These are phyloP conservation scores for Pichia nakasei DNA, from an alignment of 805 yeast species.

Conservation along the genomic window DNA sequence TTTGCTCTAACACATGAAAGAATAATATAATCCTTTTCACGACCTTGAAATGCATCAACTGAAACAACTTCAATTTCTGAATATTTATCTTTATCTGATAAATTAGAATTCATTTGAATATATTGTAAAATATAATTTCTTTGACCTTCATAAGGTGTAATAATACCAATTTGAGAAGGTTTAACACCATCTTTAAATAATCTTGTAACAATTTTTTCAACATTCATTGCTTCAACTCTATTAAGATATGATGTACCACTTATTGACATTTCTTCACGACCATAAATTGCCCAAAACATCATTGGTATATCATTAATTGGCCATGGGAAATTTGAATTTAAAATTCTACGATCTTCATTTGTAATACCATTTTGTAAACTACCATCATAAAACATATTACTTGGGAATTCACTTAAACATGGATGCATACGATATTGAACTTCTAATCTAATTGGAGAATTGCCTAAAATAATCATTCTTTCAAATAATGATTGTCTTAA, in stretches of 20 bases:
- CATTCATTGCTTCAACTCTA: constrained; percentile 82
- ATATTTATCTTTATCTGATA: constrained; percentile 53
- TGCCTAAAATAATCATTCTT: constrained; percentile 72
- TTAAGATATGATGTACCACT: constrained; percentile 77
- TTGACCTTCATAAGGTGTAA: constrained; percentile 94
- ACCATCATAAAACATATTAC: constrained; percentile 90
- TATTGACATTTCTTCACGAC: constrained; percentile 79
- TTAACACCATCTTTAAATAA: constrained; percentile 68
- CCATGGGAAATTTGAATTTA: constrained; percentile 74
- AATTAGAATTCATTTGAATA: constrained; percentile 62
- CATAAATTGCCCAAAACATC: constrained; percentile 92
- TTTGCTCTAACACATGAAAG: constrained; percentile 58
- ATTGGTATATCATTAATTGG: constrained; percentile 77
- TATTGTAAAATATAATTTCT: constrained; percentile 72
- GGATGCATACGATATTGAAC: constrained; percentile 97
- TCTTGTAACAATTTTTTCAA: constrained; percentile 67
- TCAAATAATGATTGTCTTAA: constrained; percentile 81
- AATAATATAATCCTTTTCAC: constrained; percentile 45
- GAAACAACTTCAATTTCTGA: constrained; percentile 78
- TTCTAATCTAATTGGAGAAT: constrained; percentile 75
- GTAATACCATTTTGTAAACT: constrained; percentile 87
- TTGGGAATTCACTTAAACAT: constrained; percentile 73
- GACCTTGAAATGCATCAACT: constrained; percentile 55
- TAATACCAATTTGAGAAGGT: constrained; percentile 81
- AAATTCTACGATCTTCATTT: constrained; percentile 53